Conservation (phyloP, 352 stramenopile genomes). For the Pythium aphanidermatum region DNA sequence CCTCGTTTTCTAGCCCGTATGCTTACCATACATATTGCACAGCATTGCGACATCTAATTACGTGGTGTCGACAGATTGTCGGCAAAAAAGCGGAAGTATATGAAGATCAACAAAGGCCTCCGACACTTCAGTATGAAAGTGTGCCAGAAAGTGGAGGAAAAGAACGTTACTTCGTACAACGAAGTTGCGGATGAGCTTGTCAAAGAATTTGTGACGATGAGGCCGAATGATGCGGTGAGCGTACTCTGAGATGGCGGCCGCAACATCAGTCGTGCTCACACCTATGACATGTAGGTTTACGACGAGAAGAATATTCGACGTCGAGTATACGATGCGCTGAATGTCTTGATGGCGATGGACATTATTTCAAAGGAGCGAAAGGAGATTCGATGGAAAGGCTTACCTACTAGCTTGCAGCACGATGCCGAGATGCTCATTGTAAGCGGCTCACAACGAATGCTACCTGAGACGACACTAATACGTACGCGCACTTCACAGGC, state of each 20-base stretch:
- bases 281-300: conserved; percentile 47
- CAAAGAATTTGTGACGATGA: conserved; percentile 83
- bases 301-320: conserved; percentile 96
- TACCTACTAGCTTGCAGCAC: conserved; percentile 75
- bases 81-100: conserved; percentile 70
- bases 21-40: too few relatives aligned
- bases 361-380: conserved; percentile 98
- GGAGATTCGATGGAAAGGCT: conserved; percentile 84
- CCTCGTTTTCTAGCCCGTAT: conserved; percentile 57
- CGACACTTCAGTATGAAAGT: conserved; percentile 96
- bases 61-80: conserved; percentile 27
- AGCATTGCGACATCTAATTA: conserved; percentile 16
- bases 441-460: too few relatives aligned
- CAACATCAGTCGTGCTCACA: neutral
- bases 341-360: conserved; percentile 98
- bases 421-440: conserved; percentile 86
- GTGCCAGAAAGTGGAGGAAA: conserved; percentile 96
- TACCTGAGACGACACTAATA: neutral
- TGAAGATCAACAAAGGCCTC: conserved; percentile 89
- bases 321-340: conserved; percentile 96
- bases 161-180: conserved; percentile 94
- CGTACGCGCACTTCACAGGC: conserved; percentile 25
- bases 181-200: conserved; percentile 94
- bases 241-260: neutral
- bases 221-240: conserved; percentile 62